Percentiles rank a stretch among this genome's conserved stretches.
These are phyloP conservation scores for Entonaema liquescens DNA, from an alignment of 495 filamentous ascomycete genomes.

Conservation along the genomic window DNA sequence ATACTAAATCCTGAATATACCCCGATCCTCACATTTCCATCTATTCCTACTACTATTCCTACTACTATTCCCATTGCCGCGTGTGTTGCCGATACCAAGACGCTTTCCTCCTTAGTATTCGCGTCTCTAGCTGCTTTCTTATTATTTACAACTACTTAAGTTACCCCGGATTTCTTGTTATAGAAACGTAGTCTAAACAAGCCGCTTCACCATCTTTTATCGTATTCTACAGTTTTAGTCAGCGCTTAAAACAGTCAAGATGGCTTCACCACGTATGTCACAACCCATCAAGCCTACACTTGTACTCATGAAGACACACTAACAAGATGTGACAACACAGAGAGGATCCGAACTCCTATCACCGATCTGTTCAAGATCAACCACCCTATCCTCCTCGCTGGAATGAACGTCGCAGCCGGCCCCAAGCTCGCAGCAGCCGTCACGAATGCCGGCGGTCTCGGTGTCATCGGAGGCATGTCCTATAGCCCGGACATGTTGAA, in stretches of 20 bases:
- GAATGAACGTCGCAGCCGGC: constrained; percentile 99
- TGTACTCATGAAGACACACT: constrained; percentile 17
- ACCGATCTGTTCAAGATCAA: constrained; percentile 98
- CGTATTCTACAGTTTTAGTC: not conserved
- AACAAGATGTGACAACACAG: constrained; percentile 54
- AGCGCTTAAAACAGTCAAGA: constrained; percentile 52
- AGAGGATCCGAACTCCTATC: constrained; percentile 84
- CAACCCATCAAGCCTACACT: not conserved
- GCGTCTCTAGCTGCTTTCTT: constrained; percentile 4
- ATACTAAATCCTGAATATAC: not conserved
- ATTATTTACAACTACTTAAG: constrained; percentile 19
- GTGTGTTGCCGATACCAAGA: constrained; percentile 18
- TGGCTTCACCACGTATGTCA: constrained; percentile 84
- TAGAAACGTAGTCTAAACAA: not conserved
- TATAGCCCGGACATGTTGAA: constrained; percentile 97
- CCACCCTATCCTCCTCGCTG: constrained; percentile 92
- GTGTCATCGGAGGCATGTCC: constrained; percentile 94
- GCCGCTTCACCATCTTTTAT: not conserved
- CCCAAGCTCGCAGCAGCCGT: constrained; percentile 97
- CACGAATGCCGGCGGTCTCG: constrained; percentile 94
- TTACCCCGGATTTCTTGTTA: constrained; percentile 22
- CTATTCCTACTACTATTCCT: not conserved
- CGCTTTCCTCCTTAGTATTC: not conserved
- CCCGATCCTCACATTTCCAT: not conserved
- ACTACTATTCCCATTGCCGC: constrained; percentile 16